phyloP scores from a whole-genome alignment of 306 rosid genomes.

The apple (Malus domestica) region DNA sequence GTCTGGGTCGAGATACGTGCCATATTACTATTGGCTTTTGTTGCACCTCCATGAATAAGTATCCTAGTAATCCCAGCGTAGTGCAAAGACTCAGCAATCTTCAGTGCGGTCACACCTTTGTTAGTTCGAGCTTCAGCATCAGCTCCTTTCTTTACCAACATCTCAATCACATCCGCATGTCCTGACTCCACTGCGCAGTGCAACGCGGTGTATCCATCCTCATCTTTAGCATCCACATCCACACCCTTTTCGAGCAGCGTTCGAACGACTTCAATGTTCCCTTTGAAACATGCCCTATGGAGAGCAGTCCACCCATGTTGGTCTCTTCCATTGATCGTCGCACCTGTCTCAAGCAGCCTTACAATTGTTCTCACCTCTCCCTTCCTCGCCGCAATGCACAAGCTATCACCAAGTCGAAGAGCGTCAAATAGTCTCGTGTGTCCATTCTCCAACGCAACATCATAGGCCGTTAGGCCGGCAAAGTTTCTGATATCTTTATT shows the following conservation, averaged over 20 bases:
- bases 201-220: constrained; percentile 75
- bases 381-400: constrained; percentile 55
- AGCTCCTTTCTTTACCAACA: constrained; percentile 68
- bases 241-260: constrained; percentile 52
- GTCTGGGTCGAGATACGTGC: neutral
- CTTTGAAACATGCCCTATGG: constrained; percentile 73
- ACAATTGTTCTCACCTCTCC: constrained; percentile 59
- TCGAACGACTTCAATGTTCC: constrained; percentile 37
- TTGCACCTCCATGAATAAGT: constrained; percentile 48
- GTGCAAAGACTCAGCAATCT: constrained; percentile 59
- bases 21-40: constrained; percentile 14
- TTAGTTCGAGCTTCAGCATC: constrained; percentile 60
- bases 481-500: constrained; percentile 53
- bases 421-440: constrained; percentile 47
- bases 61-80: constrained; percentile 62
- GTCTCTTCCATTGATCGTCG: constrained; percentile 55
- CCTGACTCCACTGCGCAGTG: constrained; percentile 73
- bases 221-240: constrained; percentile 58
- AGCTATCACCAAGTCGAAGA: constrained; percentile 54
- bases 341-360: constrained; percentile 49
- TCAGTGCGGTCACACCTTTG: constrained; percentile 63
- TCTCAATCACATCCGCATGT: constrained; percentile 48
- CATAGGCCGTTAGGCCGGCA: constrained; percentile 47
- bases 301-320: constrained; percentile 79
- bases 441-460: constrained; percentile 59